Percentiles rank a stretch among this genome's conserved stretches.
These are phyloP conservation scores for Leptographium wingfieldii DNA, from an alignment of 2,329 filamentous ascomycete genomes.

Conservation along the genomic window DNA sequence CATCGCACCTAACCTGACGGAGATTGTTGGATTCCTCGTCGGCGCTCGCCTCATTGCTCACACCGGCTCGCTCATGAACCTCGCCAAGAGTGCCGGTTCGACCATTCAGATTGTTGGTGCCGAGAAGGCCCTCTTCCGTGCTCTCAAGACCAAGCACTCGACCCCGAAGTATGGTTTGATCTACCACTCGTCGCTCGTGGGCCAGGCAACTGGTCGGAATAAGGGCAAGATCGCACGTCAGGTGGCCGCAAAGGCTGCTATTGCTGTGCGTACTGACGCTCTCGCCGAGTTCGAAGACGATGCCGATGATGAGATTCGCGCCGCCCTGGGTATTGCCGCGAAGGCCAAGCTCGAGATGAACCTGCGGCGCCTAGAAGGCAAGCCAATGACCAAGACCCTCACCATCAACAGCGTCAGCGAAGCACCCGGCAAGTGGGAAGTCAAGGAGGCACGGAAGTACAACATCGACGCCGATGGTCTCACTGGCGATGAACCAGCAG, in stretches of 20 bases:
- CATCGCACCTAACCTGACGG: slow-evolving; percentile 90
- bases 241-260: slow-evolving; percentile 82
- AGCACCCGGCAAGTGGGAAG: slow-evolving; percentile 66
- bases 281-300: slow-evolving; percentile 66
- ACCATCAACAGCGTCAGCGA: slow-evolving; percentile 26
- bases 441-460: slow-evolving; percentile 90
- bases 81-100: slow-evolving; percentile 88
- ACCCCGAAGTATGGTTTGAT: slow-evolving; percentile 97
- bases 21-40: slow-evolving; percentile 84
- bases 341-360: slow-evolving; percentile 64
- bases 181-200: slow-evolving; percentile 86
- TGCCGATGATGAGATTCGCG: slow-evolving; percentile 78
- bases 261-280: slow-evolving; percentile 88
- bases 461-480: slow-evolving; percentile 88
- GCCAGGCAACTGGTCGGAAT: slow-evolving; percentile 93
- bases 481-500: slow-evolving; percentile 51
- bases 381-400: slow-evolving; percentile 55
- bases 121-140: slow-evolving; percentile 96
- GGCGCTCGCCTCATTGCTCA: slow-evolving; percentile 92
- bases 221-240: slow-evolving; percentile 99
- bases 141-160: slow-evolving; percentile 97
- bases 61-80: slow-evolving; percentile 82
- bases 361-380: slow-evolving; percentile 73
- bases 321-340: slow-evolving; percentile 61
- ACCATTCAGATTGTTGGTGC: slow-evolving; percentile 97